These are phyloP conservation scores for Protomyces inundatus DNA, from an alignment of 1,139 yeast species.

Conservation along the genomic window DNA sequence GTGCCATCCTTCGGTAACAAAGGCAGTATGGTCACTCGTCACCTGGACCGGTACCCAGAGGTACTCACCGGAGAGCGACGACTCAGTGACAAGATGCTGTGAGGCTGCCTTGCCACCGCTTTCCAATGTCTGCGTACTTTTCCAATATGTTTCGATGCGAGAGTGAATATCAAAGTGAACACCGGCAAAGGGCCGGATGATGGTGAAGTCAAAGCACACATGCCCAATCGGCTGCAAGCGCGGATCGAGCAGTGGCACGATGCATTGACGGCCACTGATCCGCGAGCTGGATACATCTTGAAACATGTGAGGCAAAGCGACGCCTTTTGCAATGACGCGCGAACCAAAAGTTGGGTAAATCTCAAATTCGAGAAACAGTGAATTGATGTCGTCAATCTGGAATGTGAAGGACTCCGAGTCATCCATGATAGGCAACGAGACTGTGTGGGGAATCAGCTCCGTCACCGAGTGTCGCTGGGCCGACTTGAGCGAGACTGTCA, in stretches of 20 bases:
- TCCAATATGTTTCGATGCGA: slow-evolving; percentile 89
- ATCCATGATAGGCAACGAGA: slow-evolving; percentile 71
- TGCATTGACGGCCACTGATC: slow-evolving; percentile 31
- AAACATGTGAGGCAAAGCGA: slow-evolving; percentile 60
- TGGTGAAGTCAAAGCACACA: slow-evolving; percentile 67
- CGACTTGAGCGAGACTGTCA: slow-evolving; percentile 65
- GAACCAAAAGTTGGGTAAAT: slow-evolving; percentile 94
- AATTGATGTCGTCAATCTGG: slow-evolving; percentile 75
- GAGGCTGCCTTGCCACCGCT: slow-evolving; percentile 1
- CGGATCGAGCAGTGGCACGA: slow-evolving; percentile 75
- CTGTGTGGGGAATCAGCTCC: slow-evolving; percentile 64
- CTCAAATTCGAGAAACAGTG: slow-evolving; percentile 80
- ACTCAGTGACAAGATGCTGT: slow-evolving; percentile 65
- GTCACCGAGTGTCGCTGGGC: slow-evolving; percentile 49
- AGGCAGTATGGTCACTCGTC: slow-evolving; percentile 77
- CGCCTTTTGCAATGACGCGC: slow-evolving; percentile 79
- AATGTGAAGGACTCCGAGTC: slow-evolving; percentile 70
- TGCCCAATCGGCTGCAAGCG: slow-evolving; percentile 80
- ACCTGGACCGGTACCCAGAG: slow-evolving; percentile 64
- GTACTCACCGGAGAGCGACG: slow-evolving; percentile 80
- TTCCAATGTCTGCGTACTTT: slow-evolving; percentile 55
- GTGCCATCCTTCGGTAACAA: slow-evolving; percentile 55
- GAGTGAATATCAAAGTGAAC: slow-evolving; percentile 69
- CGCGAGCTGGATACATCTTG: slow-evolving; percentile 35
- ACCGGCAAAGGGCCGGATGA: slow-evolving; percentile 86